A percentile compares a stretch with the other conserved stretches of the same genome.
Evolutionary conservation across 2,329 filamentous ascomycete species (phyloP).

Genomic region (Monilinia polystroma): DNA sequence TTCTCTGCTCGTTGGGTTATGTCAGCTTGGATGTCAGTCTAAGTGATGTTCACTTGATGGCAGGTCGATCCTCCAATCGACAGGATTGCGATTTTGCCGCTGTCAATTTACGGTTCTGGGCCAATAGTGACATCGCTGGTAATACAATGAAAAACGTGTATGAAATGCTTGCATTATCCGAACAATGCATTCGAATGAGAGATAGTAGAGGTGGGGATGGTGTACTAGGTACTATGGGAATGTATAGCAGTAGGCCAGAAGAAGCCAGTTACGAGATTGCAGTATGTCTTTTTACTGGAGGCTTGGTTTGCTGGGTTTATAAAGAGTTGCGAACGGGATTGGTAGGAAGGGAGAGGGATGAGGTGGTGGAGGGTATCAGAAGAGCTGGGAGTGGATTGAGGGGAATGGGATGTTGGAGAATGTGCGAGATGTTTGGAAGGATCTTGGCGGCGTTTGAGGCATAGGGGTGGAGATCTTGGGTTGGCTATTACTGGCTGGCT

Average conservation of each 20-base stretch:
- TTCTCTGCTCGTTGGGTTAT: slow-evolving; percentile 35
- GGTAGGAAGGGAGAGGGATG: slow-evolving; percentile 18
- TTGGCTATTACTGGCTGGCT: not conserved
- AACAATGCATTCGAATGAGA: slow-evolving; percentile 1
- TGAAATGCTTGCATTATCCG: slow-evolving; percentile 16
- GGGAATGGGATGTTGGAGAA: slow-evolving; percentile 36
- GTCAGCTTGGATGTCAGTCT: slow-evolving; percentile 35
- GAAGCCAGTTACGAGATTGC: slow-evolving; percentile 32
- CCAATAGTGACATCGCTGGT: slow-evolving; percentile 33
- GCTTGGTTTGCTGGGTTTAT: slow-evolving; percentile 38
- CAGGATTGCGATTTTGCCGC: slow-evolving; percentile 36
- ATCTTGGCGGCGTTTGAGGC: slow-evolving; percentile 35
- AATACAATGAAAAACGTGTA: slow-evolving; percentile 36
- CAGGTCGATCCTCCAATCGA: slow-evolving; percentile 32
- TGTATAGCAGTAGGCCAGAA: not conserved
- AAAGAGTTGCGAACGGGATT: slow-evolving; percentile 30
- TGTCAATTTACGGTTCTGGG: slow-evolving; percentile 37
- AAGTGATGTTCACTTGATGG: slow-evolving; percentile 37
- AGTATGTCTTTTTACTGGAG: slow-evolving; percentile 35
- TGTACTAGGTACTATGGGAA: slow-evolving; percentile 5
- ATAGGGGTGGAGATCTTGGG: not conserved
- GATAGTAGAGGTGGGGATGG: not conserved
- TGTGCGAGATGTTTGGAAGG: slow-evolving; percentile 36
- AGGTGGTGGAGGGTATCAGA: slow-evolving; percentile 30
- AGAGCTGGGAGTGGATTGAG: slow-evolving; percentile 32